Evolutionary conservation across 768 basidiomycete genomes (phyloP).

Genomic region (Flagelloscypha sp.): DNA sequence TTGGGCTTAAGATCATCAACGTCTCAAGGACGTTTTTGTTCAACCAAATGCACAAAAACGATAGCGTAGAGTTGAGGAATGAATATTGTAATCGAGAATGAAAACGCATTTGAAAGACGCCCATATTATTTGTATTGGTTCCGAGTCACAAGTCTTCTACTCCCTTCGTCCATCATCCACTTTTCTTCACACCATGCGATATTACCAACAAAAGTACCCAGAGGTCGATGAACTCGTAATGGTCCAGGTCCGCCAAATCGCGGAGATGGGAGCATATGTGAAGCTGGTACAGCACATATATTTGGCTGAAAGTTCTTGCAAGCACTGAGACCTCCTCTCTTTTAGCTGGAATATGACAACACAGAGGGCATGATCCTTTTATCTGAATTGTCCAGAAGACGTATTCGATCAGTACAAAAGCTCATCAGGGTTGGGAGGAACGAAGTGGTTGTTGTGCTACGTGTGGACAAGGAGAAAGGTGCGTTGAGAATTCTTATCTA

Average conservation of each 20-base stretch:
- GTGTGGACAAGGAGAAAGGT: constrained; percentile 99
- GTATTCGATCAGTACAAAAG: constrained; percentile 96
- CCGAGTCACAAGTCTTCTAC: no score
- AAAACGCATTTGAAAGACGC: no score
- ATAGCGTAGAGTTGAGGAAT: no score
- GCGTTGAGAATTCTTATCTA: constrained; percentile 12
- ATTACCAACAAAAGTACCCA: constrained; percentile 89
- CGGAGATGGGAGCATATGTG: constrained; percentile 99
- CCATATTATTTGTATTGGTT: no score
- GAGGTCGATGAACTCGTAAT: constrained; percentile 98
- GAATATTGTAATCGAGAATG: no score
- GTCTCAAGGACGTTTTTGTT: no score
- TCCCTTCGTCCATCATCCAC: no score
- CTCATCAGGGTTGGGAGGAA: constrained; percentile 96
- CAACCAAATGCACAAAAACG: no score
- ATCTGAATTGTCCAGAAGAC: constrained; percentile 93
- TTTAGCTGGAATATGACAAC: constrained; percentile 94
- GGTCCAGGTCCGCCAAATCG: constrained; percentile 99
- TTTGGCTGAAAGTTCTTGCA: background rate
- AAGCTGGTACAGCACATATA: constrained; percentile 62
- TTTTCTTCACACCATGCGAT: constrained; percentile 81
- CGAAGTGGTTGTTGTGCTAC: constrained; percentile 94
- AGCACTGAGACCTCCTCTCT: constrained; percentile 1
- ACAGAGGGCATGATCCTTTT: constrained; percentile 99
- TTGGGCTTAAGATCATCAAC: no score